Base-by-base conservation (phyloP, 176 grass and related monocot species). In the Microstegium vimineum region DNA sequence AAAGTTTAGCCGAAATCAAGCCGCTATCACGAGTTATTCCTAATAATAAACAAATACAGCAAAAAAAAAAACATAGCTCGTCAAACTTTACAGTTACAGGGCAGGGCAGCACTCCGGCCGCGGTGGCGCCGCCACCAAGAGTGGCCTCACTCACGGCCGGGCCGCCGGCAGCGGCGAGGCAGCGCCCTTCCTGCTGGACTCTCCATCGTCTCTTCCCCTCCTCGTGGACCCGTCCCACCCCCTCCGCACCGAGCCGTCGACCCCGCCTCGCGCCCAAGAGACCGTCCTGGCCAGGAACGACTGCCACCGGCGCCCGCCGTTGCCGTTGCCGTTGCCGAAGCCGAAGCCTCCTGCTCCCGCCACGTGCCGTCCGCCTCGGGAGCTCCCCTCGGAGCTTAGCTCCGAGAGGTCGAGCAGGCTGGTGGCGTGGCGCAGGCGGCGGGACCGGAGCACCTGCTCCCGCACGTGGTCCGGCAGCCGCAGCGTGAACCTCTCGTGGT, bases 401-500 rank as follows among this genome's bases (percentile, higher is more conserved):
- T 84, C 70, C 13, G 84, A 84, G n/a, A 81, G 32, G 51, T 92
- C 84, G 72, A 96, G 31, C 7, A 93, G 51, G 84, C 97, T 99
- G 1, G 83, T 91, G 43, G 93, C 73, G 43, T 94, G 89, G 40
- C 92, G 91, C 76, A 99, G 75, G 42, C 89, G 89, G 73, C 80
- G 84, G 0, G 91, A 88, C 4, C 83, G 68, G 26, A 94, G 75
- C 30, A 99, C 85, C 73, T 90, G 78, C 62, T 88, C 84, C 77
- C 84, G 69, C 69, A 99, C 87, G 64, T 84, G 85, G 4, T 85
- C 74, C 15, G 93, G 93, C 47, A 99, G 81, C 73, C 93, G 87
- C 47, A 96, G 85, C 17, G 97, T 99, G 83, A 93, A 96, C 31
- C 97, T 67, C 57, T 99, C 91, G 35, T 75, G 80, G 69, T 87